Conservation (phyloP, 2,329 filamentous ascomycete genomes). For the Metarhizium album region DNA sequence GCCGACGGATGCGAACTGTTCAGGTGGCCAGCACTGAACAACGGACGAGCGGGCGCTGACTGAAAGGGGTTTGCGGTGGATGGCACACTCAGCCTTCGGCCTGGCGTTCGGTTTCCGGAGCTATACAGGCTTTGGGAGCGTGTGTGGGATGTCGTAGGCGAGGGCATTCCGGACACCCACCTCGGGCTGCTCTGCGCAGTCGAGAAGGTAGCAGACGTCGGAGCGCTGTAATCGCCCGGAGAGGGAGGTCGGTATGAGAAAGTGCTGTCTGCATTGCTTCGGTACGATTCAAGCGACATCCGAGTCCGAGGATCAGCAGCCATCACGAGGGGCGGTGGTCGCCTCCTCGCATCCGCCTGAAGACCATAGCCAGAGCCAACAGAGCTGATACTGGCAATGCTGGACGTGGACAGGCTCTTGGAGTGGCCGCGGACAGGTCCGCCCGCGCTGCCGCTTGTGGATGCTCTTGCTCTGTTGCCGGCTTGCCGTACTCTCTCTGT, state of each 20-base stretch:
- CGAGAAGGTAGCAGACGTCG: conserved; percentile 74
- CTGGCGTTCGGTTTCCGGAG: conserved; percentile 52
- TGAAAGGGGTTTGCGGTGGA: conserved; percentile 67
- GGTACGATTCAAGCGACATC: conserved; percentile 57
- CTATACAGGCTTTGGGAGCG: conserved; percentile 63
- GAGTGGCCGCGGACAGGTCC: conserved; percentile 69
- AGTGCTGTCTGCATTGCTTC: conserved; percentile 51
- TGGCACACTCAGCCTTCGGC: conserved; percentile 72
- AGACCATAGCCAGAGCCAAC: conserved; percentile 53
- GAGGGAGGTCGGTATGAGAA: conserved; percentile 56
- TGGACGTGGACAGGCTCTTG: conserved; percentile 78
- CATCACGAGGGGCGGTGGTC: conserved; percentile 77
- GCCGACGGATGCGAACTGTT: conserved; percentile 44
- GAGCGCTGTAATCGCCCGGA: conserved; percentile 67
- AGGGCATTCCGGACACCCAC: conserved; percentile 57
- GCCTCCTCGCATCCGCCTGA: conserved; percentile 56
- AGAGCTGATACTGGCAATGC: conserved; percentile 66
- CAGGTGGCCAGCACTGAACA: conserved; percentile 40
- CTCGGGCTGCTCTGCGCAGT: conserved; percentile 66
- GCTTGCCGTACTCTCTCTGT: conserved; percentile 68
- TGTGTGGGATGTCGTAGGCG: conserved; percentile 60
- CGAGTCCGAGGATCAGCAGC: conserved; percentile 59
- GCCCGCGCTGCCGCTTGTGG: conserved; percentile 63
- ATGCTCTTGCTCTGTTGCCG: conserved; percentile 61
- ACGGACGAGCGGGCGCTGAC: conserved; percentile 48